Conservation (phyloP, 805 yeast species). For the Candida jianshihensis region DNA sequence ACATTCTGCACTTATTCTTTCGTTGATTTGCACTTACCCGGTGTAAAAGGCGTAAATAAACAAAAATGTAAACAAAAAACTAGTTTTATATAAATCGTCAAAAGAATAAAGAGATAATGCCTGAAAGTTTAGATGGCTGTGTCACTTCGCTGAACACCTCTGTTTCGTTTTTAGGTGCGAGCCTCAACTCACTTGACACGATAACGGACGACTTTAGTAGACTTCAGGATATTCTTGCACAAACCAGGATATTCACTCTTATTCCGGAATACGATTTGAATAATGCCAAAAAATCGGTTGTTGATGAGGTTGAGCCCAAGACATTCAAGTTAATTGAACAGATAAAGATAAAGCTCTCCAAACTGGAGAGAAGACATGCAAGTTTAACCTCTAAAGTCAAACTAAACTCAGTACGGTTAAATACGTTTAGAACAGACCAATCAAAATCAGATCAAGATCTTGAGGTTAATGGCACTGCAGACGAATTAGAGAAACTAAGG, state of each 20-base stretch:
- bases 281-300: constrained; percentile 32
- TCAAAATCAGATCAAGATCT: constrained; percentile 8
- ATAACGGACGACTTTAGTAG: constrained; percentile 34
- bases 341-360: constrained; percentile 28
- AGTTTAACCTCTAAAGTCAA: constrained; percentile 31
- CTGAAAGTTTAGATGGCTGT: too few relatives aligned
- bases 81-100: too few relatives aligned
- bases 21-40: too few relatives aligned
- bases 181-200: constrained; percentile 26
- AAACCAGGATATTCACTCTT: constrained; percentile 41
- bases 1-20: too few relatives aligned
- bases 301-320: constrained; percentile 35
- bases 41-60: too few relatives aligned
- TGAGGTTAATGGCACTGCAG: constrained; percentile 25
- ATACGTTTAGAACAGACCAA: constrained; percentile 19
- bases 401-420: constrained; percentile 34
- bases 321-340: constrained; percentile 25
- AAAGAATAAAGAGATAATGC: background rate
- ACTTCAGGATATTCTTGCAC: constrained; percentile 33
- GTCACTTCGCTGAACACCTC: constrained; percentile 29
- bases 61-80: too few relatives aligned
- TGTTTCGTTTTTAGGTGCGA: constrained; percentile 26
- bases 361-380: constrained; percentile 27
- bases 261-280: constrained; percentile 42
- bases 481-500: constrained; percentile 32